Percentiles rank a stretch among this genome's conserved stretches.
Conservation (phyloP, 345 rosid genomes). For the Linum trigynum region DNA sequence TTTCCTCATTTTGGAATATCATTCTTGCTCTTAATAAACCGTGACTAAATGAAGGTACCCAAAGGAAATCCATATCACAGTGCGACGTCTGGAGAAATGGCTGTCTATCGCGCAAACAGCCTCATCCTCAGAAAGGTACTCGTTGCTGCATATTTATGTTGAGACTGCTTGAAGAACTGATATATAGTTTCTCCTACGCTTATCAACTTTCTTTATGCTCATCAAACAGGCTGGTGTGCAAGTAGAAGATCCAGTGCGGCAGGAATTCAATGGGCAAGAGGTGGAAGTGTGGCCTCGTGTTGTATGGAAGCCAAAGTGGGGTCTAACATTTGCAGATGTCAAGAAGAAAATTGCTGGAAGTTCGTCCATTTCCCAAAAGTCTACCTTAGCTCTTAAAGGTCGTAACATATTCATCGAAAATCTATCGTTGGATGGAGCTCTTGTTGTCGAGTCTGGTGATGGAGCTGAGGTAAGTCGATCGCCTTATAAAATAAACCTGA, state of each 20-base stretch:
- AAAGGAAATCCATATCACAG: slow-evolving; percentile 93
- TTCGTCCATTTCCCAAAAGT: slow-evolving; percentile 60
- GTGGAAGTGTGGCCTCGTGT: slow-evolving; percentile 91
- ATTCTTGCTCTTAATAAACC: too few species aligned
- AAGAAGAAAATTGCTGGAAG: slow-evolving; percentile 51
- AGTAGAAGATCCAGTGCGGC: slow-evolving; percentile 52
- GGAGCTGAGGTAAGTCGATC: slow-evolving; percentile 60
- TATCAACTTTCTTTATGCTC: slow-evolving; percentile 12
- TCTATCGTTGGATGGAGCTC: slow-evolving; percentile 75
- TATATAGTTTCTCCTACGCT: background rate
- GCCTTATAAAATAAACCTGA: background rate
- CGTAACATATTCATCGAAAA: slow-evolving; percentile 40
- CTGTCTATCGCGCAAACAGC: slow-evolving; percentile 67
- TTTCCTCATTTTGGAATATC: too few species aligned
- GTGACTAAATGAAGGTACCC: slow-evolving; percentile 46
- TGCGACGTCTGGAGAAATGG: slow-evolving; percentile 95
- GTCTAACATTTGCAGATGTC: slow-evolving; percentile 58
- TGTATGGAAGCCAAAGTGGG: slow-evolving; percentile 89
- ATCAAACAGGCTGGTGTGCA: slow-evolving; percentile 54
- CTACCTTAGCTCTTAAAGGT: slow-evolving; percentile 68
- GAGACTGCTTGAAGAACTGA: background rate
- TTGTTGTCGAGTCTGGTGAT: slow-evolving; percentile 54
- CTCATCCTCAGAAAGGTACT: slow-evolving; percentile 61
- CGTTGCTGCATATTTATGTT: background rate
- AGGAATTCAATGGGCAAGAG: slow-evolving; percentile 76